A percentile compares a stretch with the other conserved stretches of the same genome.
phyloP scores from a whole-genome alignment of 106 monocot species.

The Dendrobium catenatum region DNA sequence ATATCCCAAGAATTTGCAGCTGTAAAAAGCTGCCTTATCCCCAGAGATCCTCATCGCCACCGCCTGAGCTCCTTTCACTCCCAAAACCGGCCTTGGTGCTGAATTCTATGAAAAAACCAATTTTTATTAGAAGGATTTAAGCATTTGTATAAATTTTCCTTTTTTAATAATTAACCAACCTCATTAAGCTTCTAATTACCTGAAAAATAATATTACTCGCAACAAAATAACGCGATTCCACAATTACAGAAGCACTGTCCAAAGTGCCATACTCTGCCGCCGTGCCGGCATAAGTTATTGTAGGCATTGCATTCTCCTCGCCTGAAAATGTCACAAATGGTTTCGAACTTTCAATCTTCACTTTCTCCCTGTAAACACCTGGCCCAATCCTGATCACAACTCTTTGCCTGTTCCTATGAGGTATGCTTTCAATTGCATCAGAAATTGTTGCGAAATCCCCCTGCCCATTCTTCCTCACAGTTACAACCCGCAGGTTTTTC shows the following conservation, averaged over 20 bases:
- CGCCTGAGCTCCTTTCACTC: constrained; percentile 23
- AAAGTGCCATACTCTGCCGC: constrained; percentile 20
- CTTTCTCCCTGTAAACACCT: constrained; percentile 18
- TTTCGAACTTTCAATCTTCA: constrained; percentile 3
- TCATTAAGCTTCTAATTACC: background rate
- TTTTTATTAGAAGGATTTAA: background rate
- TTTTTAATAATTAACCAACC: background rate
- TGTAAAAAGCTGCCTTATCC: constrained; percentile 38
- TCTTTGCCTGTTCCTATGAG: constrained; percentile 1
- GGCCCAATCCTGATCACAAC: constrained; percentile 12
- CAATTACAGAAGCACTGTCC: constrained; percentile 26
- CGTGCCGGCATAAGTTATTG: constrained; percentile 15
- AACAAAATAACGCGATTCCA: constrained; percentile 24
- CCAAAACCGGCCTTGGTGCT: constrained; percentile 19
- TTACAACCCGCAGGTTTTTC: background rate
- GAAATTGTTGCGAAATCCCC: constrained; percentile 17
- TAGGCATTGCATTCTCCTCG: constrained; percentile 14
- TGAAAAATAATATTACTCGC: constrained; percentile 26
- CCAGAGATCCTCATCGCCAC: constrained; percentile 41
- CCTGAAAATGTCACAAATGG: constrained; percentile 17
- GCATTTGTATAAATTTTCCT: background rate
- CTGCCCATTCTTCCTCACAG: constrained; percentile 9
- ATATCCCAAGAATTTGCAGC: constrained; percentile 32
- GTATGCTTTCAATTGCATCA: constrained; percentile 18
- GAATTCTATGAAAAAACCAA: constrained; percentile 14